Evolutionary conservation across 805 yeast genomes (phyloP), one percentile per base, ranked within the genome.

Genomic region (Starmerella asiatica): DNA sequence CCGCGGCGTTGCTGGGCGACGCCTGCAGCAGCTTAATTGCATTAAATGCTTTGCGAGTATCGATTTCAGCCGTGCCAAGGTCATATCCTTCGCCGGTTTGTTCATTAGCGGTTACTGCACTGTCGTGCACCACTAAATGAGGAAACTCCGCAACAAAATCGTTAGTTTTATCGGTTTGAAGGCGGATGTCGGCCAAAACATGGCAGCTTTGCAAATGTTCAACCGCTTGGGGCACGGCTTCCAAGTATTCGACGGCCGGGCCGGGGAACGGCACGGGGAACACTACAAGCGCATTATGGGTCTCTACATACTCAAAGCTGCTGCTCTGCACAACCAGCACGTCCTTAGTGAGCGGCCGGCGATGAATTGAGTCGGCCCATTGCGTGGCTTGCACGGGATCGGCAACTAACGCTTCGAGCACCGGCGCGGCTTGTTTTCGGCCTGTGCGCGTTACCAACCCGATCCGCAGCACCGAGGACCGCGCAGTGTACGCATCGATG

Each of bases 341-440:
- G 37, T 57, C 61, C 41, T 60, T 60, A n/a, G 58, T 39, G 21
- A 57, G 46, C 5, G 57, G 47, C 24, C 63, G 42, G 14, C 46
- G 40, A 29, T 38, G 42, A 21, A 59, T 43, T 3, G 49, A 47
- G 18, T 46, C 41, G 38, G 44, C 48, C 64, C 64, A 60, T 24
- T 46, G 49, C 29, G 56, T 54, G 14, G 52, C 46, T 12, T 56
- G 57, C 11, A 60, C 44, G 7, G 63, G 63, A 29, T 60, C 64
- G 3, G 55, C 53, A 21, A 60, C 46, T 17, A 58, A 40, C 18
- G 55, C 49, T 20, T 58, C 56, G 23, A 59, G 51, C 6, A 58
- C 47, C 6, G 46, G 34, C 29, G 49, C 45, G 32, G 49, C 44
- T 6, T 45, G 50, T 12, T 41, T 36, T 3, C 60, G 52, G 12